Conservation (phyloP, 768 basidiomycete species). For the Serpula lacrymans region DNA sequence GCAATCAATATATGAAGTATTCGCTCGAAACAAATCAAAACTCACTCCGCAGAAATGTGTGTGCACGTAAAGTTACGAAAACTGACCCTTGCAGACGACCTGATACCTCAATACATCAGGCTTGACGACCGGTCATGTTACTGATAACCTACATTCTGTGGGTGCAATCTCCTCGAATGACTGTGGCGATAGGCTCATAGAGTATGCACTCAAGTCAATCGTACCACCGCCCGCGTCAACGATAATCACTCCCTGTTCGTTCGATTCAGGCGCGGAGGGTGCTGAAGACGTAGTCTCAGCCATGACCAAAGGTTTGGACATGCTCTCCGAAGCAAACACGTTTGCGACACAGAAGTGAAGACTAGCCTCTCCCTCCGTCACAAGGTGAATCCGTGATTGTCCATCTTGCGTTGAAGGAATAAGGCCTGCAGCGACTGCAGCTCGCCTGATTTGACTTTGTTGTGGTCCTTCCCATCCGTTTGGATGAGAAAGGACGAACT, state of each 20-base stretch:
- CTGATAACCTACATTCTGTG: slow-evolving; percentile 26
- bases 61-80: slow-evolving; percentile 33
- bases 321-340: slow-evolving; percentile 35
- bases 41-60: slow-evolving; percentile 30
- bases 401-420: slow-evolving; percentile 37
- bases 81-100: slow-evolving; percentile 42
- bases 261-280: slow-evolving; percentile 17
- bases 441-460: slow-evolving; percentile 53
- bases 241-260: slow-evolving; percentile 36
- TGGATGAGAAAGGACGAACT: slow-evolving; percentile 58
- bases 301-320: slow-evolving; percentile 14
- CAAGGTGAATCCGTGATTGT: slow-evolving; percentile 45
- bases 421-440: slow-evolving; percentile 50
- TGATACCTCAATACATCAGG: slow-evolving; percentile 9
- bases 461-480: slow-evolving; percentile 66
- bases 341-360: slow-evolving; percentile 54
- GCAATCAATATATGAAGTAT: neutral
- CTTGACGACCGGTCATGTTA: neutral
- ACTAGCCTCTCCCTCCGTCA: slow-evolving; percentile 66
- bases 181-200: slow-evolving; percentile 35
- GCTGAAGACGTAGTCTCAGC: neutral
- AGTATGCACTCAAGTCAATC: slow-evolving; percentile 41
- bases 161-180: slow-evolving; percentile 37
- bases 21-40: slow-evolving; percentile 9
- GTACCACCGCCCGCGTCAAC: slow-evolving; percentile 52